Conservation (phyloP, 768 basidiomycete genomes). For the Lactarius deliciosus region DNA sequence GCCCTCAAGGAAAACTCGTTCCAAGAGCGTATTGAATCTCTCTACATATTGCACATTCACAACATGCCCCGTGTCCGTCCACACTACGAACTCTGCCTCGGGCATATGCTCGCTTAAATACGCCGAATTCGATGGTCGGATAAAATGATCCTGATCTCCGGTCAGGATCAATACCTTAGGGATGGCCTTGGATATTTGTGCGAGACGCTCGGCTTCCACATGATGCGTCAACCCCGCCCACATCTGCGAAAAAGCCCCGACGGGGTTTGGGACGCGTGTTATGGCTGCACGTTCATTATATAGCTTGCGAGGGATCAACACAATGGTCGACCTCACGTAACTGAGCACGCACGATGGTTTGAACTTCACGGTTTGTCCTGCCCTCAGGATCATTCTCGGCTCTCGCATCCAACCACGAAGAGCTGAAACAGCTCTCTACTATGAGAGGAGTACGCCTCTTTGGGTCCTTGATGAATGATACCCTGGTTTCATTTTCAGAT, state of each 20-base stretch:
- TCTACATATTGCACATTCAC: conserved; percentile 49
- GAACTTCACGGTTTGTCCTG: conserved; percentile 63
- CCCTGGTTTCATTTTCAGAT: conserved; percentile 35
- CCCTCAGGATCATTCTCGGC: conserved; percentile 53
- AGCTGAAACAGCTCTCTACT: conserved; percentile 59
- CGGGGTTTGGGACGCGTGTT: conserved; percentile 53
- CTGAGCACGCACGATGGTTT: conserved; percentile 47
- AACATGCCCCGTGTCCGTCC: conserved; percentile 65
- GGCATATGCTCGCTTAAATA: conserved; percentile 44
- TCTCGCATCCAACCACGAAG: conserved; percentile 56
- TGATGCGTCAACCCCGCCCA: conserved; percentile 63
- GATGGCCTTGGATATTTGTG: conserved; percentile 46
- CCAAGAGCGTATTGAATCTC: conserved; percentile 56
- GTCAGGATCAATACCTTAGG: conserved; percentile 70
- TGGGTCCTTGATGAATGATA: conserved; percentile 40
- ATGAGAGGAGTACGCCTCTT: conserved; percentile 50
- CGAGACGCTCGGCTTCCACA: conserved; percentile 41
- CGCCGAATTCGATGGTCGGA: conserved; percentile 50
- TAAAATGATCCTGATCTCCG: conserved; percentile 63
- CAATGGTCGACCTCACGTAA: not conserved
- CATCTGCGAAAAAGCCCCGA: conserved; percentile 76
- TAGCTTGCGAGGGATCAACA: conserved; percentile 38
- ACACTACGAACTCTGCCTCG: conserved; percentile 51
- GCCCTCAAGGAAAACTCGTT: conserved; percentile 48
- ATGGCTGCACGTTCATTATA: conserved; percentile 47